Evolutionary conservation across 768 basidiomycete genomes (phyloP), one percentile per base, ranked within the genome.

Genomic region (Crassisporium funariophilum): DNA sequence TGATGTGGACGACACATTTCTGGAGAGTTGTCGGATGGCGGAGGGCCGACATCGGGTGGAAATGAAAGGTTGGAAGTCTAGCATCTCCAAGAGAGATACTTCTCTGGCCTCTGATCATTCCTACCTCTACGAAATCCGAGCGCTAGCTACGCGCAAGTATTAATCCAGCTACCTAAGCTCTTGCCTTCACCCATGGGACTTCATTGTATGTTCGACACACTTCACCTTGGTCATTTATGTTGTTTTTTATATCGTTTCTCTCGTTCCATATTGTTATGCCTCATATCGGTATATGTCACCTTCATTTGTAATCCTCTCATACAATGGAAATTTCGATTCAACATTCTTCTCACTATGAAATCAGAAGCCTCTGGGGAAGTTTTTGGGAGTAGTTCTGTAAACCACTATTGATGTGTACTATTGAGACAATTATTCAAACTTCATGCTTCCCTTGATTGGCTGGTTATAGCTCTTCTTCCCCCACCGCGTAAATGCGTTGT

Each of bases 71-170:
- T 95, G 92, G 94, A 74, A 67, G 59, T 56, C 70, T 13, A 53
- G 63, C 11, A 55, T 73, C 12, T 54, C 69, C 22, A 67, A 57
- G 46, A 65, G 67, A 35, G 73, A 74, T 46, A 54, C 67, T 21
- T 71, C 69, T 41, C 52, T 66, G 17, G 73, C 77, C 44, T 71
- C 78, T 24, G 83, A 85, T 59, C 81, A 84, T 47, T 77, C 79
- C 29, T 76, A 81, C 57, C 73, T 93, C 25, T 87, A 81, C 65
- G 90, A 92, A 66, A 91, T 93, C 50, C 82, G 90, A 53, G 86
- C 85, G 19, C 78, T 93, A 46, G 90, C 90, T 12, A 91, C 87
- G n/a, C 81, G 88, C 64, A 84, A 83, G 64, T 91, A 91, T 67
- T 88, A 61, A 80, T 55, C n/a, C n/a, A n/a, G n/a, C n/a, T n/a